Conservation (phyloP, 106 monocot genomes). For the Dioscorea zingiberensis region DNA sequence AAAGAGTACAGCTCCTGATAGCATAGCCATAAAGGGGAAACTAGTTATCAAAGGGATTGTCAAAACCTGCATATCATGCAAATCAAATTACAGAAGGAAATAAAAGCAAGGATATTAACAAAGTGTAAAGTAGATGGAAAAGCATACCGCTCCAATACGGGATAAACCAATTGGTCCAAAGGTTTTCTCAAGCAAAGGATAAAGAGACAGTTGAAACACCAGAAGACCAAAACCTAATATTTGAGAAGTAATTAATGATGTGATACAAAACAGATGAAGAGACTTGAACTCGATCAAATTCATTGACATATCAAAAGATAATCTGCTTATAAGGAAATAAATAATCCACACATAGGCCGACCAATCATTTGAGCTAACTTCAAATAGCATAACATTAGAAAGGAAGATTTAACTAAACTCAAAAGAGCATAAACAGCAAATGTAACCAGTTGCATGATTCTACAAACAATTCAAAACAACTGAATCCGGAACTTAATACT, state of each 20-base stretch:
- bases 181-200: slow-evolving; percentile 38
- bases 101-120: not conserved
- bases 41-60: slow-evolving; percentile 41
- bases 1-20: slow-evolving; percentile 45
- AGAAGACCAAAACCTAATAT: slow-evolving; percentile 57
- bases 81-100: not conserved
- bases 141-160: slow-evolving; percentile 56
- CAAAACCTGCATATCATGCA: slow-evolving; percentile 34
- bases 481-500: too few relatives aligned
- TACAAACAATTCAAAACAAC: too few relatives aligned
- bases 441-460: too few relatives aligned
- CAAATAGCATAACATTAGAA: too few relatives aligned
- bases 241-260: not conserved
- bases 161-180: slow-evolving; percentile 45
- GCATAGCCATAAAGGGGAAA: slow-evolving; percentile 53
- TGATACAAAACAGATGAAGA: not conserved
- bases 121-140: not conserved
- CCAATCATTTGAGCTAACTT: too few relatives aligned
- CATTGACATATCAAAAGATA: too few relatives aligned
- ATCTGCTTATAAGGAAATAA: too few relatives aligned
- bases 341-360: too few relatives aligned
- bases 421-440: too few relatives aligned
- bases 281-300: too few relatives aligned
- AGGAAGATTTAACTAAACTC: too few relatives aligned
- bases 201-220: slow-evolving; percentile 50